These are phyloP conservation scores for Tubosaeta sp. DNA, from an alignment of 768 basidiomycete genomes.

Conservation along the genomic window DNA sequence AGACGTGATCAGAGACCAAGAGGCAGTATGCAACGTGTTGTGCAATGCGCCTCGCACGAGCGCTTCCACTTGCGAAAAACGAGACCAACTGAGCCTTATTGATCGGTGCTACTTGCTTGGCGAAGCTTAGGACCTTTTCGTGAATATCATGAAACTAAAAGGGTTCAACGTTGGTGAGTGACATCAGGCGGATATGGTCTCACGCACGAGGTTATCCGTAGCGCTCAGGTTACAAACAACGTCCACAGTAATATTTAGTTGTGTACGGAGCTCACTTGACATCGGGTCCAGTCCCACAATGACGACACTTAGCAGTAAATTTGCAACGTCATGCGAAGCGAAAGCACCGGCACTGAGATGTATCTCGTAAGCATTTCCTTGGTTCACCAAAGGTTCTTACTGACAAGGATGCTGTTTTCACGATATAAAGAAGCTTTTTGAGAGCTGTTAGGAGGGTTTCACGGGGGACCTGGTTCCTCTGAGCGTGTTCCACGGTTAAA, in stretches of 20 bases:
- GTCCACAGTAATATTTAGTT: slow-evolving; percentile 47
- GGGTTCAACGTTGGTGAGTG: background rate
- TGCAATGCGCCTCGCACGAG: slow-evolving; percentile 50
- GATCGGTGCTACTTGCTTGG: slow-evolving; percentile 37
- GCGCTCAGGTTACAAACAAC: slow-evolving; percentile 36
- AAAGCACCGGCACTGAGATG: slow-evolving; percentile 30
- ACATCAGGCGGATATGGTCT: background rate
- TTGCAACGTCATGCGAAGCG: slow-evolving; percentile 41
- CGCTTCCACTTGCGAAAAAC: slow-evolving; percentile 48
- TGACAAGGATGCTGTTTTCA: slow-evolving; percentile 46
- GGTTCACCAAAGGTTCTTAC: slow-evolving; percentile 13
- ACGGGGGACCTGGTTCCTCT: slow-evolving; percentile 12
- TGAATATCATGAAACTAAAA: slow-evolving; percentile 48
- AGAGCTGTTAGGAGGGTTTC: slow-evolving; percentile 31
- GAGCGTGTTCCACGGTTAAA: slow-evolving; percentile 20
- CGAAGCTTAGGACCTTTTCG: slow-evolving; percentile 40
- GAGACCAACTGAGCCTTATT: slow-evolving; percentile 51
- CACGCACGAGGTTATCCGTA: slow-evolving; percentile 31
- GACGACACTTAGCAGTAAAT: slow-evolving; percentile 47
- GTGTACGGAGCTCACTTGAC: slow-evolving; percentile 40
- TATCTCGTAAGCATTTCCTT: slow-evolving; percentile 2
- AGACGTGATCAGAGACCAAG: slow-evolving; percentile 4
- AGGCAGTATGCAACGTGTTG: slow-evolving; percentile 49
- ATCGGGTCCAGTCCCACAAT: slow-evolving; percentile 57
- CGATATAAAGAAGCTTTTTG: slow-evolving; percentile 39